Evolutionary conservation across 2,329 filamentous ascomycete species (phyloP), one percentile per base, ranked within the genome.

Genomic region (Sporothrix mexicana): DNA sequence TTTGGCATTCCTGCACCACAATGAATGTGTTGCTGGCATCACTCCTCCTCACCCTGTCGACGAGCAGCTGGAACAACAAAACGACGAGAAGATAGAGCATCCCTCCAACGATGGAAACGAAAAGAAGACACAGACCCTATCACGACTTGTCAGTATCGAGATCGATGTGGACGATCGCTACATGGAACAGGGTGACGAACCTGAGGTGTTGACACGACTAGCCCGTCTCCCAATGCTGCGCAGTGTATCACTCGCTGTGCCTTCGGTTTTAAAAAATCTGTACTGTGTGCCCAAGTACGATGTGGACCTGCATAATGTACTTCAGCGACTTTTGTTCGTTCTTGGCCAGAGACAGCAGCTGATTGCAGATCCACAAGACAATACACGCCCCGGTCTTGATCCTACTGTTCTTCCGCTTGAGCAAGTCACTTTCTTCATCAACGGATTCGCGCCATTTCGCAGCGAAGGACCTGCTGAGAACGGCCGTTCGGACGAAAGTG

Each of bases 191-290:
- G 73, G 8, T 17, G 80, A 74, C 25, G 69, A 73, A 43, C 23
- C 78, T 80, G 6, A 77, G 9, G 85, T 86, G 74, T 78, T 87
- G 6, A 74, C 75, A 5, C 80, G 80, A 3, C 74, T 85, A 0
- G 81, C 81, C 76, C 74, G 73, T 3, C 62, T 66, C 2, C 62
- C 62, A 5, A 43, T 45, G 62, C 41, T 66, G 41, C 62, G 62
- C 3, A 2, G 86, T 86, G 70, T 87, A 23, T 82, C 79, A 0
- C 74, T 87, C 15, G 83, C 86, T 73, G 82, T 84, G 13, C 85
- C 82, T 77, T 72, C 73, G 17, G 45, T 23, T 15, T 41, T 72
- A 17, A 66, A 55, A 15, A 49, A 45, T 6, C 53, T 74, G 20
- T 15, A 47, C 17, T 69, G 47, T 20, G 69, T 74, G 1, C 69